Conservation (phyloP, 2,329 filamentous ascomycete species). For the Cytospora chrysosperma region DNA sequence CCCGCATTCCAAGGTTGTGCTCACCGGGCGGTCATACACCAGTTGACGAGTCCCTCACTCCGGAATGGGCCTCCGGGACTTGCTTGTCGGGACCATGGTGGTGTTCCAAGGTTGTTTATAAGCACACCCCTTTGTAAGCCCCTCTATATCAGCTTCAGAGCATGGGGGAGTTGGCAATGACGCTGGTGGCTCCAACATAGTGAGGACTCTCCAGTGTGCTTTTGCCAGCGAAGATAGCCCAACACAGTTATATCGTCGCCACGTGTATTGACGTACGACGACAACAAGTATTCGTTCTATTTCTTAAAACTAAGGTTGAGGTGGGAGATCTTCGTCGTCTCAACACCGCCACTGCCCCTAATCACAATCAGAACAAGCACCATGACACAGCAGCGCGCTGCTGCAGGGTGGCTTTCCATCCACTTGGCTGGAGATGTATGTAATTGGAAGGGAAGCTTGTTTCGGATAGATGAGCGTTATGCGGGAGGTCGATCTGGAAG, state of each 20-base stretch:
- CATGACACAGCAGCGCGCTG: background rate
- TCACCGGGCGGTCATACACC: background rate
- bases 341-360: background rate
- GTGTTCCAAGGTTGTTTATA: too few species aligned
- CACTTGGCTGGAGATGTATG: background rate
- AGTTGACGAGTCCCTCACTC: background rate
- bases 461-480: background rate
- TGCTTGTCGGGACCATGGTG: background rate
- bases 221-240: background rate
- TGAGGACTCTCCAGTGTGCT: background rate
- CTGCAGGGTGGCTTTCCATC: background rate
- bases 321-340: background rate
- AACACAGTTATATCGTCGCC: background rate
- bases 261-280: background rate
- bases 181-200: background rate
- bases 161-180: background rate
- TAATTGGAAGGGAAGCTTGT: slow-evolving; percentile 1
- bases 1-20: too few species aligned
- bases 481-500: background rate
- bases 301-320: too few species aligned
- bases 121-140: too few species aligned
- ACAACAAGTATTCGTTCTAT: background rate
- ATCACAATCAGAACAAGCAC: background rate
- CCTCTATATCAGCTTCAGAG: background rate
- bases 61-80: too few species aligned